Conservation (phyloP, 805 yeast species). For the Candida ficus region DNA sequence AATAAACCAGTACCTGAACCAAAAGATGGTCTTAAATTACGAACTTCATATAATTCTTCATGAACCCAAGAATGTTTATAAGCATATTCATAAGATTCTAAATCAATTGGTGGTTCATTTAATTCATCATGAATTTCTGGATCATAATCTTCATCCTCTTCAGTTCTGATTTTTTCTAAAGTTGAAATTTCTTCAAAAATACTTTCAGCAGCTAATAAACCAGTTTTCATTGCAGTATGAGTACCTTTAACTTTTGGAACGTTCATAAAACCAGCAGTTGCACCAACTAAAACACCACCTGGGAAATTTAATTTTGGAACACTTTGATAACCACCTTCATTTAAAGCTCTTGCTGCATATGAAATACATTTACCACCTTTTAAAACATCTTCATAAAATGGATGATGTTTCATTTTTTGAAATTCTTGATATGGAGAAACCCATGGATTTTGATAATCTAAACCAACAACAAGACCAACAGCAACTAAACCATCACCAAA, state of each 20-base stretch:
- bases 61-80: slow-evolving; percentile 79
- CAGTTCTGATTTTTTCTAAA: slow-evolving; percentile 35
- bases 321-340: slow-evolving; percentile 95
- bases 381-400: slow-evolving; percentile 67
- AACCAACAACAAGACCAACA: slow-evolving; percentile 90
- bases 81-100: slow-evolving; percentile 56
- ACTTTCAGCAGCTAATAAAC: slow-evolving; percentile 89
- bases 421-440: slow-evolving; percentile 94
- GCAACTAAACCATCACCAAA: slow-evolving; percentile 91
- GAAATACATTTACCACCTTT: slow-evolving; percentile 90
- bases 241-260: slow-evolving; percentile 98
- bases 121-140: slow-evolving; percentile 36
- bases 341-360: slow-evolving; percentile 93
- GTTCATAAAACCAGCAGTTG: slow-evolving; percentile 94
- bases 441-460: slow-evolving; percentile 94
- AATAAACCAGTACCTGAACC: slow-evolving; percentile 65
- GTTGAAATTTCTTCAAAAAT: slow-evolving; percentile 53
- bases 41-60: slow-evolving; percentile 75
- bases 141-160: slow-evolving; percentile 37
- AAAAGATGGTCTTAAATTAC: slow-evolving; percentile 93
- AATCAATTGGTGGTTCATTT: slow-evolving; percentile 39
- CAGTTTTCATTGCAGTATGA: slow-evolving; percentile 95
- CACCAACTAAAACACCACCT: slow-evolving; percentile 94
- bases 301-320: slow-evolving; percentile 90
- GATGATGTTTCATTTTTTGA: slow-evolving; percentile 90